Evolutionary conservation across 139 green algal species (phyloP).

Genomic region (Tetraselmis striata): DNA sequence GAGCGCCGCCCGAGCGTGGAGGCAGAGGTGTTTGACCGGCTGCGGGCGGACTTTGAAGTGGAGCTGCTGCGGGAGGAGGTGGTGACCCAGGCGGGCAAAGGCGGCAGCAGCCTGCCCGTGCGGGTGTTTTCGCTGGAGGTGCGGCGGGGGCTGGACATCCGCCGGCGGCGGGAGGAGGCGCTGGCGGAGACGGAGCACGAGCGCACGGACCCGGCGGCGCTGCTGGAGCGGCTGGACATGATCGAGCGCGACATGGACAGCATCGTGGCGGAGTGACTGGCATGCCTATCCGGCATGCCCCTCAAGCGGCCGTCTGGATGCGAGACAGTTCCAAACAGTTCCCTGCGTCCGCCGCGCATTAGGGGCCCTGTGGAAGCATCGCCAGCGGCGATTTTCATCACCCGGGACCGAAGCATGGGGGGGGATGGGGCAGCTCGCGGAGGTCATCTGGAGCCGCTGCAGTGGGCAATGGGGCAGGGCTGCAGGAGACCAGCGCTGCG

Average conservation of each 20-base stretch:
- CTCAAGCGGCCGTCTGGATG: too few species aligned
- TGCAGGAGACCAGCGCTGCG: too few species aligned
- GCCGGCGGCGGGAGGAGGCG: background rate
- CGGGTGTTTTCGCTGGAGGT: background rate
- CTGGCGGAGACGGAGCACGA: background rate
- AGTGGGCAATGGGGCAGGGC: too few species aligned
- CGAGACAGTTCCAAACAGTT: too few species aligned
- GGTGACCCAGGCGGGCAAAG: background rate
- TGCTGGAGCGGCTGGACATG: background rate
- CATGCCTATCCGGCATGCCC: too few species aligned
- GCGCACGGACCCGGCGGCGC: background rate
- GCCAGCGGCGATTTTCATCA: too few species aligned
- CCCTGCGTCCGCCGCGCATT: too few species aligned
- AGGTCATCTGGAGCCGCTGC: too few species aligned
- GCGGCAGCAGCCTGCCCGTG: too few species aligned
- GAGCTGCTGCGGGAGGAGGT: background rate
- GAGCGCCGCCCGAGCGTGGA: background rate
- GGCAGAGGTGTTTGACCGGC: background rate
- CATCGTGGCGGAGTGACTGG: background rate
- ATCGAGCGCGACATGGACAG: background rate
- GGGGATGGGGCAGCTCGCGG: too few species aligned
- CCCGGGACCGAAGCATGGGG: too few species aligned
- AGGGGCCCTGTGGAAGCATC: too few species aligned
- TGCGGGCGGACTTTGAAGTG: background rate
- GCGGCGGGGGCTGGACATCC: background rate